Evolutionary conservation across 495 filamentous ascomycete genomes (phyloP), one percentile per base, ranked within the genome.

Genomic region (Penicillium cinerascens): DNA sequence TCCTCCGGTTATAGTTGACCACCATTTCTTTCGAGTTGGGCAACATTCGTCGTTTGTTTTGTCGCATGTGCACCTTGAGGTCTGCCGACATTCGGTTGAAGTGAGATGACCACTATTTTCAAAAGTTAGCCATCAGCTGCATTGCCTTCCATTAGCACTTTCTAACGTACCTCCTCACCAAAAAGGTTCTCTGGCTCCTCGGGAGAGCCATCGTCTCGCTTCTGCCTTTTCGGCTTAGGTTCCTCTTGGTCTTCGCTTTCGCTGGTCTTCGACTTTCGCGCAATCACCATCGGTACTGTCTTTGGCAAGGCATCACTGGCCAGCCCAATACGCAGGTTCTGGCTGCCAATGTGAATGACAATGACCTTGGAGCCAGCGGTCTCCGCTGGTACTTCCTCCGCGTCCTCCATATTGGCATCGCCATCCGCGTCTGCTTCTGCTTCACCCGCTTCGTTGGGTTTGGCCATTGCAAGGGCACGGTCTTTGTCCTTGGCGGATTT

Each of bases 331-430:
- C 93, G 80, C 47, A 97, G 68, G 52, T 97, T 97, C 72, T 98
- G 93, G 63, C 91, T 96, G n/a, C 93, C 93, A n/a, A 92, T 81
- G 65, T 98, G 93, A 49, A 98, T 89, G 29, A 97, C 87, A 63
- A 98, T 92, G 47, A 96, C 86, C 66, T 95, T 97, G 9, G 91
- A 92, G 35, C 90, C 89, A 51, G 82, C 69, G n/a, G 78, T 68
- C 52, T 87, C 82, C 41, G 83, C 77, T 7, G 80, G 76, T 4
- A 77, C 61, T 11, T 82, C 77, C 13, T 78, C 79, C 10, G 75
- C 72, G 42, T 88, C 86, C 27, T 85, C 80, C 55, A 87, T 77
- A 42, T 83, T 84, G 49, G 80, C 77, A 56, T 88, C 84, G 22
- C 79, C 85, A 29, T 76, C 78, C 26, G 65, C 67, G 37, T 85